These are phyloP conservation scores for Gremmenia infestans DNA, from an alignment of 2,329 filamentous ascomycete species.

Conservation along the genomic window DNA sequence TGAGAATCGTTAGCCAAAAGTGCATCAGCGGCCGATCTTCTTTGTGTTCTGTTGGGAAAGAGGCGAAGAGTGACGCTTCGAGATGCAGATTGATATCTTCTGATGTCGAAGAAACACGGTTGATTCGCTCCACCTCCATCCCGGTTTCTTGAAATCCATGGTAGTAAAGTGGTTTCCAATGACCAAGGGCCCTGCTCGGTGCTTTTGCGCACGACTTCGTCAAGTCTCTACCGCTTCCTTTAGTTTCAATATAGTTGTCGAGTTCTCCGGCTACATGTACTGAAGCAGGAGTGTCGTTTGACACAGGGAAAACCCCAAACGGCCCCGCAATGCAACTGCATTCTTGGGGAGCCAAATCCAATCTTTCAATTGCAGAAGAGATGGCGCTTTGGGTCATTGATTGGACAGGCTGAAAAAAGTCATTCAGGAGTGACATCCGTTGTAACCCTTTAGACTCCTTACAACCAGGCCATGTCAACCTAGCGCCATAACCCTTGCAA, in stretches of 20 bases:
- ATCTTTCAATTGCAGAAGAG: neutral
- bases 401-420: neutral
- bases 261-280: too few relatives aligned
- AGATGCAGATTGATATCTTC: neutral
- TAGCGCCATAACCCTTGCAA: conserved; percentile 31
- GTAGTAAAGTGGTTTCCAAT: too few relatives aligned
- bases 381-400: neutral
- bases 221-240: too few relatives aligned
- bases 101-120: neutral
- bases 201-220: too few relatives aligned
- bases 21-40: neutral
- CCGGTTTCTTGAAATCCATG: too few relatives aligned
- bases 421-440: neutral
- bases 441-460: neutral
- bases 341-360: neutral
- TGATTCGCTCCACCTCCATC: too few relatives aligned
- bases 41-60: neutral
- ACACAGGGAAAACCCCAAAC: neutral
- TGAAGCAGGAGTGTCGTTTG: neutral
- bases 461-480: conserved; percentile 5
- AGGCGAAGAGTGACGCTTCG: neutral
- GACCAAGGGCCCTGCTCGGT: too few relatives aligned
- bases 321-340: neutral
- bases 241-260: too few relatives aligned
- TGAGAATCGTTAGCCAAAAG: neutral